Evolutionary conservation across 306 rosid species (phyloP), one percentile per base, ranked within the genome.

Genomic region (Cicer yamashitae): DNA sequence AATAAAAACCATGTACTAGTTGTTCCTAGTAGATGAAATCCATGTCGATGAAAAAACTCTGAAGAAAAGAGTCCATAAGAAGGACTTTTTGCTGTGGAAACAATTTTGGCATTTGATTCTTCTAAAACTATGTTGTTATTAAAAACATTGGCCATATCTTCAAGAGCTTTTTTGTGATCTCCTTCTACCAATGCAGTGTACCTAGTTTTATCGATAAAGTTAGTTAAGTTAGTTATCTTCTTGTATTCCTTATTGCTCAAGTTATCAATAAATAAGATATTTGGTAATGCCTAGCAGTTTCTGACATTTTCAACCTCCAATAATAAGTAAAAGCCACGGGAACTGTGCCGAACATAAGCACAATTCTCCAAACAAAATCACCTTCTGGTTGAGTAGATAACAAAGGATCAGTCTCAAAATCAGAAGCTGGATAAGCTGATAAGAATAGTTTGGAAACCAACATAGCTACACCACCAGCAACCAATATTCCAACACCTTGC

Each of bases 401-500:
- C 1, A 59, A 61, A 3, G 84, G 74, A 48, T 84, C 71, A 0
- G 25, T 6, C 1, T 58, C 45, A 40, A 74, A 91, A 18, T 71
- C 7, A 1, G 2, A 13, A 2, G 89, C 91, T 0, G 77, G 89
- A 50, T 61, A 76, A 1, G 77, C 3, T 1, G 20, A 6, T 8
- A 56, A 65, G 72, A 86, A 88, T 12, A 85, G 7, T 0, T 18
- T 2, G 0, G 94, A 88, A 9, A 86, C 82, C 5, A 76, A n/a
- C 76, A 89, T 80, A 10, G 91, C 88, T 0, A 88, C 90, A 4
- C 45, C 75, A 3, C 93, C 93, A 1, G 90, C 91, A 3, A 85
- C 84, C 25, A 89, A 62, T 60, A 89, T 89, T 14, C 93, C 94
- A 12, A 91, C 83, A 6, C 94, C 92, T 75, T 91, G 97, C 94